Conservation (phyloP, 2,329 filamentous ascomycete genomes). For the Verticillium zaregamsianum region DNA sequence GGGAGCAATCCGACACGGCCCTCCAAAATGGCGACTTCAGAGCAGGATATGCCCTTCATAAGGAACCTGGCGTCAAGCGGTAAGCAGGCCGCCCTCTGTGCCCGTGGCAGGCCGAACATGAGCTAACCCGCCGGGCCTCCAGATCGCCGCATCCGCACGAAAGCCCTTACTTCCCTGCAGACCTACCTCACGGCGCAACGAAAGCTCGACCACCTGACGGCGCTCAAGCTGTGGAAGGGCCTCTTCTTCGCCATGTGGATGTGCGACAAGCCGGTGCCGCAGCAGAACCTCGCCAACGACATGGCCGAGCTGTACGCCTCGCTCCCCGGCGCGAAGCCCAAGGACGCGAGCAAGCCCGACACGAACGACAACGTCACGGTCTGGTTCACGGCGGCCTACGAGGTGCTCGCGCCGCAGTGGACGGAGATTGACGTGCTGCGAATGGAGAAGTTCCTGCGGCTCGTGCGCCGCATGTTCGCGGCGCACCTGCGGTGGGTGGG, state of each 20-base stretch:
- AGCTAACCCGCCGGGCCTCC: slow-evolving; percentile 3
- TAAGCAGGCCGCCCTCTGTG: slow-evolving; percentile 32
- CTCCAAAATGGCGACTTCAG: slow-evolving; percentile 33
- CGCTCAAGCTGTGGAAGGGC: slow-evolving; percentile 90
- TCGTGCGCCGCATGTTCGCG: slow-evolving; percentile 74
- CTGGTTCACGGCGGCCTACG: slow-evolving; percentile 34
- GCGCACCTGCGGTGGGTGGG: slow-evolving; percentile 57
- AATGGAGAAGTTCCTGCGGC: slow-evolving; percentile 88
- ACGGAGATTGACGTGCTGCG: slow-evolving; percentile 67
- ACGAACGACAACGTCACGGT: slow-evolving; percentile 9
- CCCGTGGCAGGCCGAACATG: neutral
- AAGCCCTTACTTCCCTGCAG: slow-evolving; percentile 72
- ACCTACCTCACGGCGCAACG: slow-evolving; percentile 67
- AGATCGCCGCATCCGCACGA: slow-evolving; percentile 77
- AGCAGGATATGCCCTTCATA: slow-evolving; percentile 66
- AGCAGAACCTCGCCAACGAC: slow-evolving; percentile 76
- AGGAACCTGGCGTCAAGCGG: slow-evolving; percentile 81
- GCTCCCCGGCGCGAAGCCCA: neutral
- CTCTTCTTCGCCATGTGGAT: slow-evolving; percentile 94
- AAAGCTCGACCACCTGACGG: slow-evolving; percentile 61
- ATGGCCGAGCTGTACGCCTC: slow-evolving; percentile 60
- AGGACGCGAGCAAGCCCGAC: neutral
- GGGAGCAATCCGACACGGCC: neutral
- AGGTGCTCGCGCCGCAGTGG: slow-evolving; percentile 66
- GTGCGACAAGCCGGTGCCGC: slow-evolving; percentile 82